Percentiles rank a stretch among this genome's conserved stretches.
Evolutionary conservation across 2,329 filamentous ascomycete species (phyloP).

Genomic region (Fusarium decemcellulare): DNA sequence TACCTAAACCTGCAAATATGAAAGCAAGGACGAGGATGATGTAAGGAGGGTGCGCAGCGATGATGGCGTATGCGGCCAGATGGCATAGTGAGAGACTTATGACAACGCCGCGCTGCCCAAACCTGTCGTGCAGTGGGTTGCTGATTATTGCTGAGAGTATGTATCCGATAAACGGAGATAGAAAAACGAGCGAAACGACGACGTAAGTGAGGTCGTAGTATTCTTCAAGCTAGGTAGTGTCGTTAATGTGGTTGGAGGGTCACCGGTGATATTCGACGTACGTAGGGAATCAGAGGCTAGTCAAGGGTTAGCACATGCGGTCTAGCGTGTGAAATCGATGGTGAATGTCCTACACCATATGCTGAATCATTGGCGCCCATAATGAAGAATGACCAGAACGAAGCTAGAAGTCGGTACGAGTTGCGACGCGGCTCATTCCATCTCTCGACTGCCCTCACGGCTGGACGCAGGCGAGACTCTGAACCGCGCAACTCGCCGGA

Average conservation of each 20-base stretch:
- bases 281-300: constrained; percentile 29
- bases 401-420: constrained; percentile 61
- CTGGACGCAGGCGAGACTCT: neutral
- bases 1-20: constrained; percentile 77
- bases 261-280: neutral
- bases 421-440: constrained; percentile 52
- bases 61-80: constrained; percentile 72
- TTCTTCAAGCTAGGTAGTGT: constrained; percentile 33
- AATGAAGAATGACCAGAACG: constrained; percentile 70
- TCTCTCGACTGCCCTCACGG: constrained; percentile 13
- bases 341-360: constrained; percentile 49
- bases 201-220: constrained; percentile 76
- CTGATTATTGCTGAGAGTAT: constrained; percentile 72
- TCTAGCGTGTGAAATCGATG: neutral
- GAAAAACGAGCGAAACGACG: constrained; percentile 75
- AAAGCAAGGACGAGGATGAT: constrained; percentile 76
- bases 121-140: constrained; percentile 57
- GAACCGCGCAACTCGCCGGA: neutral
- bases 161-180: constrained; percentile 78
- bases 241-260: neutral
- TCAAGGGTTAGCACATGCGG: neutral
- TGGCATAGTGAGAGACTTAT: constrained; percentile 72
- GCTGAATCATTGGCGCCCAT: constrained; percentile 73
- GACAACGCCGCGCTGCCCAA: constrained; percentile 68
- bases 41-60: constrained; percentile 76